Evolutionary conservation across 2,329 filamentous ascomycete genomes (phyloP).

Genomic region (Coniochaeta sp.): DNA sequence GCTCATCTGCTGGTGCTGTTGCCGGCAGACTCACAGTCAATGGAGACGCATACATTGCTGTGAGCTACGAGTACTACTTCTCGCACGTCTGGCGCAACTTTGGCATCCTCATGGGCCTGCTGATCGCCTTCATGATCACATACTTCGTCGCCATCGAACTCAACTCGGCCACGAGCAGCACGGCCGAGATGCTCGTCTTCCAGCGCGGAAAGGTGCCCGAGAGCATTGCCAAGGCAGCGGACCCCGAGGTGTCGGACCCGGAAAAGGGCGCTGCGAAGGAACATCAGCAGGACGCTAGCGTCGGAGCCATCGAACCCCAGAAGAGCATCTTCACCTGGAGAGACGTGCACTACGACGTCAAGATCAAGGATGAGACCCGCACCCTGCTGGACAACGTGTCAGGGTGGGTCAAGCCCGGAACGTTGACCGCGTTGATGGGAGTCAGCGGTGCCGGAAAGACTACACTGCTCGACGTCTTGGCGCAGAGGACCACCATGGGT

Average conservation of each 20-base stretch:
- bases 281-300: constrained; percentile 11
- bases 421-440: constrained; percentile 71
- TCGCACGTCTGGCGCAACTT: constrained; percentile 60
- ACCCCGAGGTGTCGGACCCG: constrained; percentile 44
- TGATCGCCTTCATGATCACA: constrained; percentile 53
- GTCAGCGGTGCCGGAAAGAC: constrained; percentile 58
- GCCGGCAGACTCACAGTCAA: constrained; percentile 45
- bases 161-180: constrained; percentile 55
- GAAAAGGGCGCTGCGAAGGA: constrained; percentile 18
- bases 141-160: constrained; percentile 59
- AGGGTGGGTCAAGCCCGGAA: constrained; percentile 87
- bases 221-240: constrained; percentile 24
- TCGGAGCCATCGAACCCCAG: constrained; percentile 29
- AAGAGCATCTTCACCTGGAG: constrained; percentile 69
- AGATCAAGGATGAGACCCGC: constrained; percentile 67
- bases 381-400: constrained; percentile 70
- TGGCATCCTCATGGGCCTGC: constrained; percentile 58
- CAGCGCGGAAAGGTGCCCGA: constrained; percentile 43
- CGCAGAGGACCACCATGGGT: constrained; percentile 50
- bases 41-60: constrained; percentile 52
- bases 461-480: constrained; percentile 49
- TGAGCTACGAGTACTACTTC: constrained; percentile 48
- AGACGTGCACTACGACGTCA: constrained; percentile 62
- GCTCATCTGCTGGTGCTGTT: constrained; percentile 44
- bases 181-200: constrained; percentile 65